These are phyloP conservation scores for Mucuna pruriens DNA, from an alignment of 306 rosid species.

Conservation along the genomic window DNA sequence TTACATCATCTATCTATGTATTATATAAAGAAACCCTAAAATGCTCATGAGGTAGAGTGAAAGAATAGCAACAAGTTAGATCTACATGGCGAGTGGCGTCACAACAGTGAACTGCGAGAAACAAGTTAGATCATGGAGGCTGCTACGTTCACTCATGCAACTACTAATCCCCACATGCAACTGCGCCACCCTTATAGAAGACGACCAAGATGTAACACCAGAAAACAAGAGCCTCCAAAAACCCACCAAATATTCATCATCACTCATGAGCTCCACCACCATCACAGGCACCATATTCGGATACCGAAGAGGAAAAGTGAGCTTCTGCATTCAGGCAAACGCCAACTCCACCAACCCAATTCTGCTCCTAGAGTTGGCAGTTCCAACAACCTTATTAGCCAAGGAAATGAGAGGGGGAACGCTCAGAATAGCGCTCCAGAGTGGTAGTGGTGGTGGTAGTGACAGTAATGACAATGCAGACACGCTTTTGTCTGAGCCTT, in stretches of 20 bases:
- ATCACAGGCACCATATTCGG: constrained; percentile 82
- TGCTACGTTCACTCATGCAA: constrained; percentile 73
- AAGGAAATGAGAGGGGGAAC: constrained; percentile 80
- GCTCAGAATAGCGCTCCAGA: constrained; percentile 66
- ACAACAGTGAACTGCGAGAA: constrained; percentile 88
- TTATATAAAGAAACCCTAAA: constrained; percentile 47
- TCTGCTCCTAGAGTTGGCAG: constrained; percentile 71
- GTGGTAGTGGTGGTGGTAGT: constrained; percentile 11
- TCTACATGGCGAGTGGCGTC: constrained; percentile 41
- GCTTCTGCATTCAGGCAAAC: constrained; percentile 65
- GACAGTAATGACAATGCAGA: neutral
- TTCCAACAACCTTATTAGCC: constrained; percentile 66
- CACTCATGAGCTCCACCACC: constrained; percentile 30
- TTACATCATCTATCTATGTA: neutral
- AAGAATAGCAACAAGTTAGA: neutral
- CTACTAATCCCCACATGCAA: constrained; percentile 80
- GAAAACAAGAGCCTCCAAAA: neutral
- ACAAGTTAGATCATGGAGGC: constrained; percentile 91
- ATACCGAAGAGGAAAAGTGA: constrained; percentile 67
- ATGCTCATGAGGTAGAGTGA: neutral
- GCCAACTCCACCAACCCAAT: constrained; percentile 57
- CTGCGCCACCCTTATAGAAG: constrained; percentile 47
- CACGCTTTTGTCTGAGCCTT: constrained; percentile 59
- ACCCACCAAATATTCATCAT: neutral
- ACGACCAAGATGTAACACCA: constrained; percentile 8